Conservation (phyloP, 2,329 filamentous ascomycete genomes). For the Whalleya microplaca region DNA sequence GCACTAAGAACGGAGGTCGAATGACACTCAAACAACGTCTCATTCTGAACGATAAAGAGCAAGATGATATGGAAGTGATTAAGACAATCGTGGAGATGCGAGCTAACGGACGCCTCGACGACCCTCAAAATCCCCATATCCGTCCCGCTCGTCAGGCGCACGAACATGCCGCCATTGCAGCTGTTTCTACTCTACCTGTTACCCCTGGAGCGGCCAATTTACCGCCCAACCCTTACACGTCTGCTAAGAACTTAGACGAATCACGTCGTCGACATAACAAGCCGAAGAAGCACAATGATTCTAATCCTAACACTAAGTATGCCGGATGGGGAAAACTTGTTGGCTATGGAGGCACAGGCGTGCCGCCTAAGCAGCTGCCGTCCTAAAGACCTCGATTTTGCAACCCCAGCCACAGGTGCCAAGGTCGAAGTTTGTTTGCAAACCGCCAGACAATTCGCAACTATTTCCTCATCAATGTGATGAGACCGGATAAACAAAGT, state of each 20-base stretch:
- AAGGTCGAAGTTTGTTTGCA: neutral
- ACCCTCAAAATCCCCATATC: slow-evolving; percentile 36
- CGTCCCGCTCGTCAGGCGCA: slow-evolving; percentile 37
- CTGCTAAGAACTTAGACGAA: slow-evolving; percentile 29
- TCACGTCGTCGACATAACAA: slow-evolving; percentile 13
- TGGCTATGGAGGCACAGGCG: slow-evolving; percentile 40
- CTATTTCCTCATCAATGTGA: slow-evolving; percentile 32
- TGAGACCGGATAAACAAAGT: slow-evolving; percentile 16
- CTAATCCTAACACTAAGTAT: slow-evolving; percentile 38
- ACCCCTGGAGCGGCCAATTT: slow-evolving; percentile 34
- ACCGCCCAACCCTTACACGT: slow-evolving; percentile 41
- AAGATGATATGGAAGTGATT: slow-evolving; percentile 68
- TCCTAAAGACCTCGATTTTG: neutral
- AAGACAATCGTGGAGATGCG: slow-evolving; percentile 69
- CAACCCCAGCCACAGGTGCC: neutral
- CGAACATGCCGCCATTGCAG: slow-evolving; percentile 19
- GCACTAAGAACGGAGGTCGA: slow-evolving; percentile 66
- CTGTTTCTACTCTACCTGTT: slow-evolving; percentile 33
- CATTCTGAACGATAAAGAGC: slow-evolving; percentile 69
- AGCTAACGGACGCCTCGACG: slow-evolving; percentile 57
- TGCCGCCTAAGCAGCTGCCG: slow-evolving; percentile 15
- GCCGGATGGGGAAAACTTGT: slow-evolving; percentile 44
- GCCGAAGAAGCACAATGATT: slow-evolving; percentile 19
- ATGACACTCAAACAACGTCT: slow-evolving; percentile 69
- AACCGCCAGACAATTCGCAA: neutral